Conservation (phyloP, 108 stramenopile species). For the Pseudonitzschia delicatissima region DNA sequence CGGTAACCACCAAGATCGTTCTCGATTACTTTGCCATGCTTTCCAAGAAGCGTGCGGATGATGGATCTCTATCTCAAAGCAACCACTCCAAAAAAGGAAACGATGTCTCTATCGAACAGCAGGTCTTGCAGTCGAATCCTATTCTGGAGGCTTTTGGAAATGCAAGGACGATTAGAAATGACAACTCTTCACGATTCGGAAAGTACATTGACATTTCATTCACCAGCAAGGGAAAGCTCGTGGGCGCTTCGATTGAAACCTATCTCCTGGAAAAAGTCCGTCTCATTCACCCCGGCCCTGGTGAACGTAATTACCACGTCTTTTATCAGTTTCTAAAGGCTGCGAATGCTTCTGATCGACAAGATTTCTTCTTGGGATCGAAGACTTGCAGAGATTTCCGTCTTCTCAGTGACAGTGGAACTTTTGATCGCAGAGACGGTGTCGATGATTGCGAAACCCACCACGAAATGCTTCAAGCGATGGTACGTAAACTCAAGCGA, state of each 20-base stretch:
- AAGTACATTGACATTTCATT: constrained; percentile 83
- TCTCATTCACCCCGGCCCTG: constrained; percentile 59
- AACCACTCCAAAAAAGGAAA: constrained; percentile 13
- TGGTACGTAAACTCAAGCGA: constrained; percentile 50
- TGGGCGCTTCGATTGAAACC: constrained; percentile 88
- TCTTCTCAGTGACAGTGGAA: constrained; percentile 63
- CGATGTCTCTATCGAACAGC: constrained; percentile 76
- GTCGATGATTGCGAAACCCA: constrained; percentile 81
- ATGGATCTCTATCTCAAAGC: not conserved
- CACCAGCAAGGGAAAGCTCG: constrained; percentile 69
- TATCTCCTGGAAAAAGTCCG: constrained; percentile 97
- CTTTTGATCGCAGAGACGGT: constrained; percentile 80
- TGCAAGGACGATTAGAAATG: constrained; percentile 93
- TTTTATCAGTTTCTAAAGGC: constrained; percentile 88
- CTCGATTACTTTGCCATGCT: constrained; percentile 89
- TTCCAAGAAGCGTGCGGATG: constrained; percentile 42
- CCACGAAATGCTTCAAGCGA: constrained; percentile 77
- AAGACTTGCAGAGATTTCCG: constrained; percentile 59
- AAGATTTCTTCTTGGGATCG: constrained; percentile 39
- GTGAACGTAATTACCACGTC: constrained; percentile 88
- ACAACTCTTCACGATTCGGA: constrained; percentile 91
- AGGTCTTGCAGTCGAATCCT: constrained; percentile 92
- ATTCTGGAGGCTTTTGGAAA: constrained; percentile 98
- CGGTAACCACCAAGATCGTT: constrained; percentile 96
- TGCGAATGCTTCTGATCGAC: constrained; percentile 51